Conservation (phyloP, 208 protist genomes). For the Strigomonas culicis region DNA sequence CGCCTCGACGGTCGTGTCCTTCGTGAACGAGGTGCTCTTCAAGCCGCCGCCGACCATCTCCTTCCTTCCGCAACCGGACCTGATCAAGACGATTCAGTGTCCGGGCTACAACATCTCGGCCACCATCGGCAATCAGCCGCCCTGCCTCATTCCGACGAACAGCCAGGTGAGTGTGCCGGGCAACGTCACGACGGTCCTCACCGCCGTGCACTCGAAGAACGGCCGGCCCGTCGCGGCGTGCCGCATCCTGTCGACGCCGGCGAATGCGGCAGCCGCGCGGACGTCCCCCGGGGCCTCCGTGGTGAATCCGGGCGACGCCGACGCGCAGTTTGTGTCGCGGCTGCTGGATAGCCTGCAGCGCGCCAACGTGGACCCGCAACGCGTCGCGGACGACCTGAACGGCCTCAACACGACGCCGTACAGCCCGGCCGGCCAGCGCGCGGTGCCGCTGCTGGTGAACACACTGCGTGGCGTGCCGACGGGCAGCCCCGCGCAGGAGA, state of each 20-base stretch:
- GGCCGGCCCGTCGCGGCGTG: constrained; percentile 36
- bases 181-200: constrained; percentile 31
- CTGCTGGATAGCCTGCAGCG: constrained; percentile 68
- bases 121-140: constrained; percentile 37
- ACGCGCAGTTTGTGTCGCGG: constrained; percentile 48
- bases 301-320: constrained; percentile 15
- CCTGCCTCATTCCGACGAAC: constrained; percentile 35
- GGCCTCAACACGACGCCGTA: constrained; percentile 19
- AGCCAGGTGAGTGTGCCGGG: constrained; percentile 31
- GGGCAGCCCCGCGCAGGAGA: constrained; percentile 14
- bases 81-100: constrained; percentile 49
- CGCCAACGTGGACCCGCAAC: constrained; percentile 29
- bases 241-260: constrained; percentile 29
- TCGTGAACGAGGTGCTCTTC: constrained; percentile 54
- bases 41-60: constrained; percentile 48
- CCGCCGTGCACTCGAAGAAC: constrained; percentile 33
- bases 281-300: background rate
- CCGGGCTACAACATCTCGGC: constrained; percentile 50
- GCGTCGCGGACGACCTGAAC: constrained; percentile 42
- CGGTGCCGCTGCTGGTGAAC: constrained; percentile 50
- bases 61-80: constrained; percentile 32
- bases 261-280: background rate
- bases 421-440: constrained; percentile 37
- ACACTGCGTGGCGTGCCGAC: constrained; percentile 26
- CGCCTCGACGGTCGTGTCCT: constrained; percentile 43